phyloP scores from a whole-genome alignment of 1,139 yeast species.

The Debaryomyces fabryi region DNA sequence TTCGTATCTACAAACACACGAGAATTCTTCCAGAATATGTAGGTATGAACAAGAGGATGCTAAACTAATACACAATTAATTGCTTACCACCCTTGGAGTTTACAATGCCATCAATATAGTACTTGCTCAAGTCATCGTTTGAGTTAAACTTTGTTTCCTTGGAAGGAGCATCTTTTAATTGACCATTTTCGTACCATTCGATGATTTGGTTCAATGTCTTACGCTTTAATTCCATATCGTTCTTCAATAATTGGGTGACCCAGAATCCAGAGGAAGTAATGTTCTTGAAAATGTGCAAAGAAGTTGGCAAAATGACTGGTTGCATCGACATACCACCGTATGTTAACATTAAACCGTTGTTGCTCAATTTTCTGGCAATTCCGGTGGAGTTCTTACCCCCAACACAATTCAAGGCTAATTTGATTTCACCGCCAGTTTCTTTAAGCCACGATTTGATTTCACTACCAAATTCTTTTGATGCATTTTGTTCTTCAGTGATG shows the following conservation, averaged over 20 bases:
- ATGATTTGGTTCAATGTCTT: conserved; percentile 63
- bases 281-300: conserved; percentile 86
- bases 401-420: conserved; percentile 86
- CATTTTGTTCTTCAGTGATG: conserved; percentile 83
- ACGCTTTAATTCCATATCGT: conserved; percentile 63
- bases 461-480: conserved; percentile 62
- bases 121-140: conserved; percentile 53
- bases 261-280: conserved; percentile 88
- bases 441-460: conserved; percentile 65
- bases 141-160: conserved; percentile 48
- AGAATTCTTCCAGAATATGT: neutral
- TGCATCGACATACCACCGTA: conserved; percentile 98
- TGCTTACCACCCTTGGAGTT: conserved; percentile 49
- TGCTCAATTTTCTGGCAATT: conserved; percentile 76
- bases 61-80: conserved; percentile 31
- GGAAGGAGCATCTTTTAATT: conserved; percentile 63
- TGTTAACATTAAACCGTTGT: conserved; percentile 74
- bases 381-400: conserved; percentile 87
- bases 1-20: no score
- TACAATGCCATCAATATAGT: conserved; percentile 55
- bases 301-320: conserved; percentile 88
- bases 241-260: conserved; percentile 79
- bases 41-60: neutral
- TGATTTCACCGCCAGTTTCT: conserved; percentile 58
- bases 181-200: conserved; percentile 64